A percentile compares a stretch with the other conserved stretches of the same genome.
phyloP scores from a whole-genome alignment of 2,329 filamentous ascomycete species.

The Raffaelea albimanens region DNA sequence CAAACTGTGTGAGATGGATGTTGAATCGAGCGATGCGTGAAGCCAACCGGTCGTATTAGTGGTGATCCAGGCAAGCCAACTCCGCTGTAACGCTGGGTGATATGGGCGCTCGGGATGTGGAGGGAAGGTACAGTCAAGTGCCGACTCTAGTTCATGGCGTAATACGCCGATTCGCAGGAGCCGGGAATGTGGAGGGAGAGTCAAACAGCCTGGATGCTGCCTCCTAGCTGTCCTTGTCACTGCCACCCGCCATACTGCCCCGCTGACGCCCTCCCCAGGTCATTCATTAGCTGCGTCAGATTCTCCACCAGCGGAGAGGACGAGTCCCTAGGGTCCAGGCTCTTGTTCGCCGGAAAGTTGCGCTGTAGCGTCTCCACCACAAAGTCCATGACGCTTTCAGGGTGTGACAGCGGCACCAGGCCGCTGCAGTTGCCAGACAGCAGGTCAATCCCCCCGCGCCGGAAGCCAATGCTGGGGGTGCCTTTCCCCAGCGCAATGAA shows the following conservation, averaged over 20 bases:
- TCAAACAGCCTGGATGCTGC: too few relatives aligned
- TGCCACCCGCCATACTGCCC: not conserved
- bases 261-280: slow-evolving; percentile 42
- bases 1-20: too few relatives aligned
- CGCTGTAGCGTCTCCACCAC: slow-evolving; percentile 45
- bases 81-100: too few relatives aligned
- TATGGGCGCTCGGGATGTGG: not conserved
- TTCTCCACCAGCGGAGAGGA: slow-evolving; percentile 59
- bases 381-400: slow-evolving; percentile 48
- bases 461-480: slow-evolving; percentile 22
- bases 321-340: slow-evolving; percentile 22
- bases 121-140: not conserved
- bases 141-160: too few relatives aligned
- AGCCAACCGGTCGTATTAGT: too few relatives aligned
- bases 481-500: slow-evolving; percentile 49
- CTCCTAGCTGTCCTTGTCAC: too few relatives aligned
- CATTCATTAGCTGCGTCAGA: slow-evolving; percentile 52
- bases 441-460: slow-evolving; percentile 31
- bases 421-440: slow-evolving; percentile 7
- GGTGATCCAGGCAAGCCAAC: too few relatives aligned
- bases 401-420: slow-evolving; percentile 40
- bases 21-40: too few relatives aligned
- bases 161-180: too few relatives aligned
- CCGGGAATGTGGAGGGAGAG: not conserved
- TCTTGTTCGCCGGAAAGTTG: slow-evolving; percentile 29